A percentile compares a stretch with the other conserved stretches of the same genome.
Conservation (phyloP, 768 basidiomycete species). For the Mycena rebaudengoi region DNA sequence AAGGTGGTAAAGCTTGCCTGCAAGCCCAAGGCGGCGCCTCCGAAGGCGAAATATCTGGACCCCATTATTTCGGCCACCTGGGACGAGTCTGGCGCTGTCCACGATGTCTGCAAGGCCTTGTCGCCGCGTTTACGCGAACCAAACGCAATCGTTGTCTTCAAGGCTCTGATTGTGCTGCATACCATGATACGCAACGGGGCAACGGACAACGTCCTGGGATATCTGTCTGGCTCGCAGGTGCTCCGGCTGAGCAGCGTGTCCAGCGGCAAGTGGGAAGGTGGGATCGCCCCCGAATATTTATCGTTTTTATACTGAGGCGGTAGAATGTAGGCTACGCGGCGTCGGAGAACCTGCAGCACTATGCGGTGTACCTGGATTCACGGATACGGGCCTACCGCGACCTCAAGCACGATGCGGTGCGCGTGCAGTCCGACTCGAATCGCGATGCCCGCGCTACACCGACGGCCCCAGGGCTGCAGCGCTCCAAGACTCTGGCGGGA, state of each 20-base stretch:
- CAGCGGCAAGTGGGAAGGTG: constrained; percentile 90
- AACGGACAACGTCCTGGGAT: constrained; percentile 89
- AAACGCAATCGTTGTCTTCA: constrained; percentile 96
- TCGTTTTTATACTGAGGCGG: not conserved
- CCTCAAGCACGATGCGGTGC: constrained; percentile 92
- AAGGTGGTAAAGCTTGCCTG: constrained; percentile 96
- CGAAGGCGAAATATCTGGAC: constrained; percentile 98
- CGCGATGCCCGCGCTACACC: constrained; percentile 79
- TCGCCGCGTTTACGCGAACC: constrained; percentile 88
- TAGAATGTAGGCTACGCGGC: constrained; percentile 74
- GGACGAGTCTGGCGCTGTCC: constrained; percentile 91
- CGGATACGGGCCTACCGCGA: constrained; percentile 90
- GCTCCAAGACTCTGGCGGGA: constrained; percentile 83
- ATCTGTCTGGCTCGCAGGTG: constrained; percentile 85
- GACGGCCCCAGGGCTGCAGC: constrained; percentile 38
- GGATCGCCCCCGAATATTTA: too few species aligned
- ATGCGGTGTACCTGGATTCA: constrained; percentile 88
- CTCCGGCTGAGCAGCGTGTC: constrained; percentile 83
- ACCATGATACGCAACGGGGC: constrained; percentile 97
- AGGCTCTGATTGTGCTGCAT: constrained; percentile 93
- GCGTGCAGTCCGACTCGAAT: constrained; percentile 93
- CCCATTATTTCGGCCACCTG: constrained; percentile 97
- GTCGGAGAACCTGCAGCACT: constrained; percentile 86
- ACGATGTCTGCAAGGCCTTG: constrained; percentile 92
- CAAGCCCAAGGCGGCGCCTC: constrained; percentile 95